Evolutionary conservation across 139 green algal genomes (phyloP), one percentile per base, ranked within the genome.

Genomic region (Astrephomene gubernaculifera): DNA sequence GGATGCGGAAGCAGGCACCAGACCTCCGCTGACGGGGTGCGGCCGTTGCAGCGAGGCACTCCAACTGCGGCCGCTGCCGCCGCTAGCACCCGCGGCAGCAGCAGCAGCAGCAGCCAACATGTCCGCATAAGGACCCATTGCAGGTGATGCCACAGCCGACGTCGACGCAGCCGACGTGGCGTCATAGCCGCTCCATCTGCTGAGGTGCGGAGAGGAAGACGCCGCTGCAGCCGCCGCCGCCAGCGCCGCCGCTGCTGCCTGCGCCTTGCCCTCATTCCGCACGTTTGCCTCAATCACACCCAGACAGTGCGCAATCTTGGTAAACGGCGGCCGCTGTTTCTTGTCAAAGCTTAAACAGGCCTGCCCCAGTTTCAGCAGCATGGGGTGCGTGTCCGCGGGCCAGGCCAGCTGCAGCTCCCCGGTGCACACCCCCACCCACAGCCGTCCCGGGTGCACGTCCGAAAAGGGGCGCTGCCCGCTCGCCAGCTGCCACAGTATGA

Each of bases 401-500:
- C 75, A 89, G n/a, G 82, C 76, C 12, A 89, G 85, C 1, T 33
- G 67, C 67, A 89, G 78, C 21, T 29, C n/a, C 6, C 76, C 75
- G 1, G 54, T 39, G 67, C 81, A 83, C 53, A 89, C 76, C n/a
- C 85, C 75, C 54, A 89, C 75, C 27, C 70, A 81, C 35, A 89
- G 38, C 45, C 81, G 85, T 25, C 68, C 75, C 4, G 85, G 76
- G 76, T 89, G 85, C 53, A 89, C 68, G 41, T 89, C 54, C 0
- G 27, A 52, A 12, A 71, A 85, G 31, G 76, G 75, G 27, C 68
- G 31, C 85, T 89, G 54, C 21, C 85, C 85, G 0, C 53, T 85
- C 14, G 82, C 76, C 57, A 89, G 72, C 76, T 88, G 76, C 76
- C 82, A 87, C 10, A 86, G 45, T 9, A 86, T 54, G 21, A 86